Percentiles rank a stretch among this genome's conserved stretches.
phyloP scores from a whole-genome alignment of 352 stramenopile species.

The Aphanomyces invadans region DNA sequence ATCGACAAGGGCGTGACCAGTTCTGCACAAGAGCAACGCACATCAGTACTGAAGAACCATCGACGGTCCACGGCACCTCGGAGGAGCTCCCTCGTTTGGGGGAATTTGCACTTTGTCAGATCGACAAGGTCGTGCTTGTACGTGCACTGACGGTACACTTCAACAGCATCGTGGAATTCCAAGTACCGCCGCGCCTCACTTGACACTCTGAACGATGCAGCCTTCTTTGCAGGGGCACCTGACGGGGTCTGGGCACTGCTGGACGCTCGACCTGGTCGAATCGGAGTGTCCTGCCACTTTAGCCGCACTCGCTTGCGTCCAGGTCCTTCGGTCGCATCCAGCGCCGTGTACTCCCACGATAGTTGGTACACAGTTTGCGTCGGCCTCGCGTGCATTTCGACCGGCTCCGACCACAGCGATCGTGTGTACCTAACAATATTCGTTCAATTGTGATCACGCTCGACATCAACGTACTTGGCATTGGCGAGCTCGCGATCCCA shows the following conservation, averaged over 20 bases:
- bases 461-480: neutral
- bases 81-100: constrained; percentile 9
- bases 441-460: too few species aligned
- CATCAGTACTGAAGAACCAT: too few species aligned
- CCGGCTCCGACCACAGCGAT: neutral
- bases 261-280: neutral
- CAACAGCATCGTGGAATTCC: constrained; percentile 53
- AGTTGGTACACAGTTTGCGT: constrained; percentile 13
- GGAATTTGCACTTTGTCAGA: constrained; percentile 14
- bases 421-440: neutral
- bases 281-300: constrained; percentile 22
- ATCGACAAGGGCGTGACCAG: neutral
- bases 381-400: neutral
- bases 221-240: neutral
- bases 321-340: constrained; percentile 48
- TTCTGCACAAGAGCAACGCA: too few species aligned
- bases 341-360: neutral
- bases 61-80: too few species aligned
- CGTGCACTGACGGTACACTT: constrained; percentile 37
- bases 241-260: too few species aligned
- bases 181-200: constrained; percentile 23
- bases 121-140: constrained; percentile 26
- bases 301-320: constrained; percentile 45
- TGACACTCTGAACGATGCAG: neutral
- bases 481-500: neutral